Evolutionary conservation across 2,329 filamentous ascomycete species (phyloP), one percentile per base, ranked within the genome.

Genomic region (Aspergillus tamarii): DNA sequence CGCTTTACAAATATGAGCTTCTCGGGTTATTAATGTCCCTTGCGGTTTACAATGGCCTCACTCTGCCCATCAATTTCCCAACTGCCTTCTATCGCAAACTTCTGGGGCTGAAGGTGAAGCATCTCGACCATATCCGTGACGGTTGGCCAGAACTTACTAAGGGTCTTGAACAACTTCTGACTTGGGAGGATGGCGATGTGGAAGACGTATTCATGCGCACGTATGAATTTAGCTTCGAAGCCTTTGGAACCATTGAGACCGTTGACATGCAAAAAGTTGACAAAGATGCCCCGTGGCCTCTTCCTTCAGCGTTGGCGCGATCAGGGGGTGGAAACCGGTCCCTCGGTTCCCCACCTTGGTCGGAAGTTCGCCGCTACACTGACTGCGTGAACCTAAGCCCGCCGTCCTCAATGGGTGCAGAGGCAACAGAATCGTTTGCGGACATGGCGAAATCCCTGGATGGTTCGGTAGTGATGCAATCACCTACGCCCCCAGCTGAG

Each of bases 21-120:
- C 83, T 97, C 36, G 95, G 95, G 1, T 79, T 97, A 12, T 81
- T 98, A n/a, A 84, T 97, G 67, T 96, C 92, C 1, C 84, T 99
- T 21, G 95, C 95, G 6, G 82, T 98, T 5, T 97, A 95, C 80
- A 99, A 99, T 69, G 94, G 94, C 1, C 83, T 98, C 28, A 97
- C 94, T 0, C 83, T 99, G 1, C 95, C 95, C 0, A 85, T 98
- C 48, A 96, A 91, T 1, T 95, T 99, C 65, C 95, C 95, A 0
- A 85, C 88, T 62, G 91, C 89, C 0, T 85, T 99, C 4, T 99
- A 99, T 78, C 86, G 88, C 59, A 92, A 92, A 69, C 84, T 98
- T 0, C 83, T 96, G 0, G 88, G 87, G 10, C 83, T 90, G 63
- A 87, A 89, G 10, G 87, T 91, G 19, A 87, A 87, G 39, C 85